Evolutionary conservation across 768 basidiomycete genomes (phyloP).

Genomic region (Mycena capillaripes): DNA sequence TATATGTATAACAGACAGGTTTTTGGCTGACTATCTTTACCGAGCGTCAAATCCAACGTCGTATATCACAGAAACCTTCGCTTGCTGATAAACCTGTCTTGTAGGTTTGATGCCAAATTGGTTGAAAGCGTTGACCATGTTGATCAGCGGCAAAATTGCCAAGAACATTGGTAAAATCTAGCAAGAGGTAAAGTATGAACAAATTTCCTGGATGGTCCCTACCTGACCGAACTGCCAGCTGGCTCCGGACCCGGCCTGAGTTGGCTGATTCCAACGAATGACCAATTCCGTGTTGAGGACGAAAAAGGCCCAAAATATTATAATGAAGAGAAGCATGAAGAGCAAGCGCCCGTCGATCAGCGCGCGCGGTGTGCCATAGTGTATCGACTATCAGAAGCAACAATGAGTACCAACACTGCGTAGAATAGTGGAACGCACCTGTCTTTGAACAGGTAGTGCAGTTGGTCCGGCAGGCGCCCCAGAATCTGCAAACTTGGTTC

Average conservation of each 20-base stretch:
- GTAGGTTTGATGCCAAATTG: slow-evolving; percentile 12
- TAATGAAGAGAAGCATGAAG: slow-evolving; percentile 1
- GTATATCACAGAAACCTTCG: background rate
- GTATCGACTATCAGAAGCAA: background rate
- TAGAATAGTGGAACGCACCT: background rate
- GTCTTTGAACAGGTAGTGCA: background rate
- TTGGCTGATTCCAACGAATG: background rate
- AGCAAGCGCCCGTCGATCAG: background rate
- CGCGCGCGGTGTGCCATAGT: background rate
- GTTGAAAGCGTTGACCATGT: slow-evolving; percentile 3
- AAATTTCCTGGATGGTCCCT: background rate
- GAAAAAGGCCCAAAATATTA: slow-evolving; percentile 10
- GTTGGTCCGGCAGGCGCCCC: no score
- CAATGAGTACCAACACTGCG: background rate
- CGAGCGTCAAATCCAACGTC: background rate
- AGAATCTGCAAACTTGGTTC: background rate
- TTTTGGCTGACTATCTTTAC: no score
- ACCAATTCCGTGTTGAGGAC: slow-evolving; percentile 19
- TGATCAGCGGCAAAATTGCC: slow-evolving; percentile 2
- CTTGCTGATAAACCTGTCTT: background rate
- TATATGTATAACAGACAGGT: no score
- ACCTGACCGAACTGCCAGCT: slow-evolving; percentile 28
- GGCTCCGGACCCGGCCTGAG: background rate
- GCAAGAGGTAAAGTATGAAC: background rate
- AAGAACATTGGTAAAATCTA: slow-evolving; percentile 24